A percentile compares a stretch with the other conserved stretches of the same genome.
Conservation (phyloP, 2,329 filamentous ascomycete genomes). For the Diplodia intermedia region DNA sequence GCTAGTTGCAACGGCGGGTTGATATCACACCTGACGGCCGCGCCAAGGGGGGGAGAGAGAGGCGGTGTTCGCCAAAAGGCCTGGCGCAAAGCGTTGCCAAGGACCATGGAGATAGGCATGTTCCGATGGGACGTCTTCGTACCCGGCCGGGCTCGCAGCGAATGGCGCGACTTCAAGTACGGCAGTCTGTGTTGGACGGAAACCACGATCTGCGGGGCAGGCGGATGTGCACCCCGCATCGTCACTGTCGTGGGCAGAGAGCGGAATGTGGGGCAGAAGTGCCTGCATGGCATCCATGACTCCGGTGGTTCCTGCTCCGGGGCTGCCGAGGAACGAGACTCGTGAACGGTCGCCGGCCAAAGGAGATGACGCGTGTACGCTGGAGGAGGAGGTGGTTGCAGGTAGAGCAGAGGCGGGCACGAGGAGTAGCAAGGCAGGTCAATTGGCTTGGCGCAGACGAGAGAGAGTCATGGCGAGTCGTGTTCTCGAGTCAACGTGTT, state of each 20-base stretch:
- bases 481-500: constrained; percentile 4
- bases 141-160: background rate
- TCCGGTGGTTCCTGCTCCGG: background rate
- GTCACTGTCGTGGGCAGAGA: background rate
- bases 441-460: background rate
- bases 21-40: background rate
- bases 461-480: constrained; percentile 12
- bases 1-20: background rate
- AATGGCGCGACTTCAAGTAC: background rate
- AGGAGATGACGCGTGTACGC: background rate
- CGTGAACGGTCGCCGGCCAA: background rate
- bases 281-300: background rate
- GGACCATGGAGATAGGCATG: constrained; percentile 11
- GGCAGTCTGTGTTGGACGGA: background rate
- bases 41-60: background rate
- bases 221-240: background rate
- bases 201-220: background rate
- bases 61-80: constrained; percentile 9
- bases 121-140: background rate
- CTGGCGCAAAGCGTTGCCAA: background rate
- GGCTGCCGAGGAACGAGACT: background rate
- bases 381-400: background rate
- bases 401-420: background rate
- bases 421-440: background rate
- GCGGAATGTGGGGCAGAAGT: background rate